Base-by-base conservation (phyloP, 495 filamentous ascomycete genomes). In the Trichoderma parareesei region DNA sequence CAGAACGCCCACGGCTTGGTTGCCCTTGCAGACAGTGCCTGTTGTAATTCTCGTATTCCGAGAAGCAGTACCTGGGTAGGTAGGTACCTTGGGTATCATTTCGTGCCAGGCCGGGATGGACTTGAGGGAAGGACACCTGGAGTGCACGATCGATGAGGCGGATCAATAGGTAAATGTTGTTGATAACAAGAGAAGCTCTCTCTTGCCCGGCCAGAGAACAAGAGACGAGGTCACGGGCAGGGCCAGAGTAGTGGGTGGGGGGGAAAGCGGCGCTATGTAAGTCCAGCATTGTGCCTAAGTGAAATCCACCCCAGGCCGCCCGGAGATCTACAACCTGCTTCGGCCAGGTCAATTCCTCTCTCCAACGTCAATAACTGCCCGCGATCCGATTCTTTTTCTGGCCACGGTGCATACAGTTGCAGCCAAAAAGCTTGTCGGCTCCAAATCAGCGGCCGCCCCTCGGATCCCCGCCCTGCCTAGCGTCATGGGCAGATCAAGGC, bases 401-500 rank as follows among this genome's bases (percentile, higher is more conserved):
- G 53, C 27, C 11, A 48, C 44, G 10, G 53, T 57, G 20, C 10
- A 57, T 57, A 57, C 27, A 57, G 53, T 57, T 27, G 27, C 27
- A 27, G 27, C 27, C 27, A 27, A 27, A 27, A 27, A 27, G 27
- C 27, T 57, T 57, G 14, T n/a, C 33, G 27, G 27, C 53, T 57
- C 53, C 27, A 35, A 37, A 35, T 10, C 53, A 57, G 49, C 20
- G 33, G 53, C 53, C 53, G 53, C 53, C 53, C 16, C 37, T 27
- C 27, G 27, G 27, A 11, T 35, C 53, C 53, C 53, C 53, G 53
- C 53, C 27, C 33, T 57, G 53, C 53, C 53, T 57, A 57, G 61
- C 61, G 61, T 63, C 61, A 63, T 63, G 53, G 27, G 53, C 53
- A 57, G 53, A 57, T 57, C 53, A 57, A 35, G 41, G 41, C 61